Base-by-base conservation (phyloP, 2,329 filamentous ascomycete species). In the Teratosphaeria destructans region DNA sequence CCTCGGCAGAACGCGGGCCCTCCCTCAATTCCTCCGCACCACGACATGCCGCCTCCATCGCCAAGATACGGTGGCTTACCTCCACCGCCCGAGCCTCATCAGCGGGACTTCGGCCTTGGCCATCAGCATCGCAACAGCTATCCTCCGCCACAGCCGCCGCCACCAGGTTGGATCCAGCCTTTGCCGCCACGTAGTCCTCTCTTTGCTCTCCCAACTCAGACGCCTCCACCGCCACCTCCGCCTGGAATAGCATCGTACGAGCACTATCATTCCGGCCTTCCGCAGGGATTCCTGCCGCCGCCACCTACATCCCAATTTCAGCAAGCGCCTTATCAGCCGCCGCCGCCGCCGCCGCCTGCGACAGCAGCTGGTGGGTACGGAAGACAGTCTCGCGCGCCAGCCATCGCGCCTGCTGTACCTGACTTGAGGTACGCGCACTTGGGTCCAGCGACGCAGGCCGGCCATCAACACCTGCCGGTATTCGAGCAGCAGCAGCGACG, bases 401-500 rank as follows among this genome's bases (percentile, higher is more conserved):
- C 67, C 1, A 60, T 70, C 12, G 68, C 68, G 26, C 68, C 68
- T 16, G 67, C 66, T n/a, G 61, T 58, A 8, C 62, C 64, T 4
- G 66, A 68, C 37, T 47, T 59, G 23, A 34, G 64, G 10, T 62
- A 57, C 43, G 63, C 67, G 43, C 59, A 16, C 67, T 67, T 43
- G 12, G 62, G 19, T 56, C 60, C 6, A 16, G 56, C 39, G 12
- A 39, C 34, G 34, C 60, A 52, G 11, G 53, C 26, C 5, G 43
- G n/a, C 19, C 43, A 49, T 49, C 54, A 61, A 53, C 66, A 63
- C 34, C 56, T 61, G 16, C 68, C 68, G 10, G 68, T 67, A 19
- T 70, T 70, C 60, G 68, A 68, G 12, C 68, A 70, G 58, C 67
- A 68, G 62, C 60, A 59, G 26, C 32, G 64, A 19, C 55, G 61